Percentiles rank a stretch among this genome's conserved stretches.
These are phyloP conservation scores for Aspergillus jensenii DNA, from an alignment of 2,329 filamentous ascomycete species.

Conservation along the genomic window DNA sequence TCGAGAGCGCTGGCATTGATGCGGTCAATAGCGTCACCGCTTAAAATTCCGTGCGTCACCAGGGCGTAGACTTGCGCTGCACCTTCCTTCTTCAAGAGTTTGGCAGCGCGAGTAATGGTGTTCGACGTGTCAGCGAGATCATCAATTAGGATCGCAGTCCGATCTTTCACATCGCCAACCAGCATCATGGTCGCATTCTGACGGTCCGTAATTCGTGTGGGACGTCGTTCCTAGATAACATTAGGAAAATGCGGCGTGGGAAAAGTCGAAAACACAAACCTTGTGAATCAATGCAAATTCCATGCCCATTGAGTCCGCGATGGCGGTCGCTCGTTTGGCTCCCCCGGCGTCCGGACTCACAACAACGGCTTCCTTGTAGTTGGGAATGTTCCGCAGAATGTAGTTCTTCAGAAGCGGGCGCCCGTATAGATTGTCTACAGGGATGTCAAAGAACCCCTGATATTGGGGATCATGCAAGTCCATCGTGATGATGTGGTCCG, in stretches of 20 bases:
- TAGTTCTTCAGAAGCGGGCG: constrained; percentile 59
- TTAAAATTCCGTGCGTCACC: constrained; percentile 91
- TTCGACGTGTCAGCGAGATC: constrained; percentile 95
- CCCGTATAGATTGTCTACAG: constrained; percentile 93
- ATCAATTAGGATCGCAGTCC: constrained; percentile 86
- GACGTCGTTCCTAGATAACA: constrained; percentile 71
- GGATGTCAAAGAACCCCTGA: constrained; percentile 98
- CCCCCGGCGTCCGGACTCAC: constrained; percentile 96
- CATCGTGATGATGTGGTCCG: constrained; percentile 97
- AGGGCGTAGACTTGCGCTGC: constrained; percentile 89
- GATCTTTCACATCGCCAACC: constrained; percentile 78
- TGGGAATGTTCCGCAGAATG: constrained; percentile 77
- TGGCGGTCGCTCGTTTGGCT: constrained; percentile 91
- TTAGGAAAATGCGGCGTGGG: constrained; percentile 15
- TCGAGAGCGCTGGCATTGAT: constrained; percentile 93
- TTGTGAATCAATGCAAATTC: constrained; percentile 98
- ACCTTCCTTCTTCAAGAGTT: constrained; percentile 90
- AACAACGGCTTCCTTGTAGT: constrained; percentile 83
- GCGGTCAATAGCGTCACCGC: constrained; percentile 88
- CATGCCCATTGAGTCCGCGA: constrained; percentile 89
- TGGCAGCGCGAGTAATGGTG: constrained; percentile 93
- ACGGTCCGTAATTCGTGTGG: constrained; percentile 81
- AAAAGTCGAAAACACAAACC: constrained; percentile 51
- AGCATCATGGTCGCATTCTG: constrained; percentile 88
- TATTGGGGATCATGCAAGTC: constrained; percentile 96